phyloP scores from a whole-genome alignment of 306 rosid genomes.

The Lablab purpureus region DNA sequence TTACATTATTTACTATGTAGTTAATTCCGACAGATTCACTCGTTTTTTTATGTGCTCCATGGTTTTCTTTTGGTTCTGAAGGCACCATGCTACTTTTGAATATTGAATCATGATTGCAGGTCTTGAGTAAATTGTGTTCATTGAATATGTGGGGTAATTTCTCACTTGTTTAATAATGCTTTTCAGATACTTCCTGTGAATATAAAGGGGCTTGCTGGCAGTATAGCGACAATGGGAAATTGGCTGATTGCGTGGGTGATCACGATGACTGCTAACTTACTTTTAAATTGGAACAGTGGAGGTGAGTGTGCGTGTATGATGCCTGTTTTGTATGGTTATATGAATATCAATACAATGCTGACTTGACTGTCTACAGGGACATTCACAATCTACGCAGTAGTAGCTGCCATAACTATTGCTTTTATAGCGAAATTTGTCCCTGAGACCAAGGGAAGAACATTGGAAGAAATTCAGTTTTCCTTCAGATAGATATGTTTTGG shows the following conservation, averaged over 20 bases:
- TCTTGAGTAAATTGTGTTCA: slow-evolving; percentile 18
- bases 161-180: slow-evolving; percentile 30
- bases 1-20: slow-evolving; percentile 31
- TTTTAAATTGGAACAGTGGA: slow-evolving; percentile 77
- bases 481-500: slow-evolving; percentile 59
- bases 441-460: slow-evolving; percentile 86
- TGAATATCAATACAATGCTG: slow-evolving; percentile 8
- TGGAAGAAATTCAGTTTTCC: slow-evolving; percentile 85
- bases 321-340: slow-evolving; percentile 27
- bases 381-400: slow-evolving; percentile 62
- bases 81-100: slow-evolving; percentile 27
- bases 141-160: slow-evolving; percentile 26
- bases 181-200: slow-evolving; percentile 81
- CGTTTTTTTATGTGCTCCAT: neutral
- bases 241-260: slow-evolving; percentile 66
- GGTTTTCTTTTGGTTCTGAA: slow-evolving; percentile 28
- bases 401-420: slow-evolving; percentile 63
- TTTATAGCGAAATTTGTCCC: slow-evolving; percentile 72
- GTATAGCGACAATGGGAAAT: slow-evolving; percentile 75
- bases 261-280: slow-evolving; percentile 87
- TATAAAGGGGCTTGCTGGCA: slow-evolving; percentile 87
- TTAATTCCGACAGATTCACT: slow-evolving; percentile 19
- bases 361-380: slow-evolving; percentile 60
- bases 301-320: slow-evolving; percentile 48
- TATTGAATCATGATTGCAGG: slow-evolving; percentile 23